Evolutionary conservation across 1,139 yeast species (phyloP).

Genomic region (Pichia sp.): DNA sequence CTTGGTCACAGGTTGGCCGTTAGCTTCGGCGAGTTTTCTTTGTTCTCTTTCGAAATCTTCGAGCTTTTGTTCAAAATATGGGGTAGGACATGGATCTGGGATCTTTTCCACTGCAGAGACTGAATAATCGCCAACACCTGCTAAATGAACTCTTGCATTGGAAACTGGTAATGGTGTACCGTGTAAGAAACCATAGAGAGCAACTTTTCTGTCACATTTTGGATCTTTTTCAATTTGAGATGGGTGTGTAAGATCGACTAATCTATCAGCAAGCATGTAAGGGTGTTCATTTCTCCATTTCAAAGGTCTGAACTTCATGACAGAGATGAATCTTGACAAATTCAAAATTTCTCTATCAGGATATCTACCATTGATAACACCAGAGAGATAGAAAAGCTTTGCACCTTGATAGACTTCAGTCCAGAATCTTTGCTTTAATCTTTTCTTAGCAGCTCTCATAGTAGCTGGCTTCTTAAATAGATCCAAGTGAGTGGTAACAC

Average conservation of each 20-base stretch:
- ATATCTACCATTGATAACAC: conserved; percentile 94
- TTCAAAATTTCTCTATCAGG: conserved; percentile 95
- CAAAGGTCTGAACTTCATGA: conserved; percentile 95
- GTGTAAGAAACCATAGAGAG: conserved; percentile 89
- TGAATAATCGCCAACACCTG: conserved; percentile 90
- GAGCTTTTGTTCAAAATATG: conserved; percentile 76
- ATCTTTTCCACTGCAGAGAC: conserved; percentile 75
- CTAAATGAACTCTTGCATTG: conserved; percentile 83
- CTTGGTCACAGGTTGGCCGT: conserved; percentile 49
- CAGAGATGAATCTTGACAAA: conserved; percentile 86
- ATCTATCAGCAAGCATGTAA: conserved; percentile 81
- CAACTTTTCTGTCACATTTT: conserved; percentile 82
- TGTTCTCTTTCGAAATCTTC: conserved; percentile 74
- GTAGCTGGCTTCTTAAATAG: conserved; percentile 86
- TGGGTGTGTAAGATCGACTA: conserved; percentile 96
- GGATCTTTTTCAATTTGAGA: conserved; percentile 66
- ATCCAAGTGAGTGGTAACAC: conserved; percentile 94
- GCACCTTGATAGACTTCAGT: conserved; percentile 99
- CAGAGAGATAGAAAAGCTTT: conserved; percentile 86
- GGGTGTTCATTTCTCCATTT: conserved; percentile 99
- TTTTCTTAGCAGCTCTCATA: conserved; percentile 83
- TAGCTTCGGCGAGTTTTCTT: conserved; percentile 52
- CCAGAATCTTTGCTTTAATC: conserved; percentile 94
- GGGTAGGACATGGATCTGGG: conserved; percentile 99
- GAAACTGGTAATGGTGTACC: conserved; percentile 78